phyloP scores from a whole-genome alignment of 2,329 filamentous ascomycete species.

The Coniochaeta pulveracea region DNA sequence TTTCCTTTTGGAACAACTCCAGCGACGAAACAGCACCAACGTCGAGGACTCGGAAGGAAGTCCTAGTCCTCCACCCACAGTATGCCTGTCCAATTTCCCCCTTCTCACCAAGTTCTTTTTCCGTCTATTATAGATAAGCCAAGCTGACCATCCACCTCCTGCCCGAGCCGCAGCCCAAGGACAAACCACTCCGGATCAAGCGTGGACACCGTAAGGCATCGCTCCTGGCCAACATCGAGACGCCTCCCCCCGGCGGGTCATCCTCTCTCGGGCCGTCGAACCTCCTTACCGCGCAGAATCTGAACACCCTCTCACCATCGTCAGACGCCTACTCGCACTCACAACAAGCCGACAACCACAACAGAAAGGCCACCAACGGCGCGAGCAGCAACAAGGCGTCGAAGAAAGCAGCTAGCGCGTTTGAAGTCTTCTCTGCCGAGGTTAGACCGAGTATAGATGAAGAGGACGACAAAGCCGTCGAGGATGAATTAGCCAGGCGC shows the following conservation, averaged over 20 bases:
- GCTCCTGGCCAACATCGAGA: slow-evolving; percentile 30
- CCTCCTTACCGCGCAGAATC: slow-evolving; percentile 33
- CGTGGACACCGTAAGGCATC: slow-evolving; percentile 56
- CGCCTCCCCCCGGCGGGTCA: slow-evolving; percentile 20
- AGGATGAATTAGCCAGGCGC: slow-evolving; percentile 41
- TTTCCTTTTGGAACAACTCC: slow-evolving; percentile 61
- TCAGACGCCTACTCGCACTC: slow-evolving; percentile 43
- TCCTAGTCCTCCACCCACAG: slow-evolving; percentile 68
- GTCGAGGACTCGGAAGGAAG: slow-evolving; percentile 71
- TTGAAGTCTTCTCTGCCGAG: slow-evolving; percentile 44
- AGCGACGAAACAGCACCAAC: slow-evolving; percentile 62
- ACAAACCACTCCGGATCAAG: slow-evolving; percentile 67
- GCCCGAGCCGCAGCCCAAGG: slow-evolving; percentile 48
- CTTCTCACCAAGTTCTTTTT: slow-evolving; percentile 3
- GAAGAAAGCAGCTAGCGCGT: slow-evolving; percentile 35
- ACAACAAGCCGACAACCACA: slow-evolving; percentile 22
- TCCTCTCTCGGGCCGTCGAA: background rate
- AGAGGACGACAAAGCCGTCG: slow-evolving; percentile 20
- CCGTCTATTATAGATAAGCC: slow-evolving; percentile 1
- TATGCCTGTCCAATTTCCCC: slow-evolving; percentile 27
- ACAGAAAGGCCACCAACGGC: slow-evolving; percentile 14
- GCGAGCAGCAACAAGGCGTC: slow-evolving; percentile 18
- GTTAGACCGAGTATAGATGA: slow-evolving; percentile 25
- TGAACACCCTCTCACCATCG: slow-evolving; percentile 33
- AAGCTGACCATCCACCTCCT: slow-evolving; percentile 12